A percentile compares a stretch with the other conserved stretches of the same genome.
phyloP scores from a whole-genome alignment of 2,329 filamentous ascomycete species.

The Stenocarpella maydis region DNA sequence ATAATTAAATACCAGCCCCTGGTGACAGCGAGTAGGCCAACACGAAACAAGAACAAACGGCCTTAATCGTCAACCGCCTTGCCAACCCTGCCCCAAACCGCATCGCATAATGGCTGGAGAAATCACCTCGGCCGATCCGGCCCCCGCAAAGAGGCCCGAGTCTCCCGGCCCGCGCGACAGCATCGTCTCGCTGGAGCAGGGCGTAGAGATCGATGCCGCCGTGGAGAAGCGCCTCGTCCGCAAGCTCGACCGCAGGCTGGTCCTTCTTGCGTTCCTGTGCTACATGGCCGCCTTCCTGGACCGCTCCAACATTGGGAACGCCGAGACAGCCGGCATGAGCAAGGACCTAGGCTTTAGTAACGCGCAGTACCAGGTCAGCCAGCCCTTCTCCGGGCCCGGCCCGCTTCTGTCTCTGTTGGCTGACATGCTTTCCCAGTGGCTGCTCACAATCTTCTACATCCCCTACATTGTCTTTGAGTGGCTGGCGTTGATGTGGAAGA shows the following conservation, averaged over 20 bases:
- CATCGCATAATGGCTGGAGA: constrained; percentile 18
- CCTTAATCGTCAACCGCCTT: background rate
- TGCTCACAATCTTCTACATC: constrained; percentile 56
- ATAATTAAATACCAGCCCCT: background rate
- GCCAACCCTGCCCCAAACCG: background rate
- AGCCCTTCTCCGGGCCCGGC: background rate
- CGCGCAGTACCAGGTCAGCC: constrained; percentile 47
- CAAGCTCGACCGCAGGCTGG: constrained; percentile 46
- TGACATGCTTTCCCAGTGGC: constrained; percentile 44
- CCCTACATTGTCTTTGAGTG: constrained; percentile 54
- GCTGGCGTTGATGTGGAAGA: constrained; percentile 53
- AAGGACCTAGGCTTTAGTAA: constrained; percentile 48
- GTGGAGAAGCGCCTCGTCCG: constrained; percentile 45
- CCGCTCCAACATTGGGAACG: constrained; percentile 52
- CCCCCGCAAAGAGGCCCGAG: background rate
- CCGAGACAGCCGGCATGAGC: constrained; percentile 47
- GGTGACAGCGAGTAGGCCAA: background rate
- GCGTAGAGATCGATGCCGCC: constrained; percentile 41
- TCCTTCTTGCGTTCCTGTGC: constrained; percentile 44
- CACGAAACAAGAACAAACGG: background rate
- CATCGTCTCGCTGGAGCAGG: background rate
- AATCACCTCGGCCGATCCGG: background rate
- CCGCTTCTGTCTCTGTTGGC: background rate
- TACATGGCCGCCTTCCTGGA: constrained; percentile 49
- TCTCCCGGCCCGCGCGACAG: background rate